Base-by-base conservation (phyloP, 2,329 filamentous ascomycete species). In the Simplicillium aogashimaense region DNA sequence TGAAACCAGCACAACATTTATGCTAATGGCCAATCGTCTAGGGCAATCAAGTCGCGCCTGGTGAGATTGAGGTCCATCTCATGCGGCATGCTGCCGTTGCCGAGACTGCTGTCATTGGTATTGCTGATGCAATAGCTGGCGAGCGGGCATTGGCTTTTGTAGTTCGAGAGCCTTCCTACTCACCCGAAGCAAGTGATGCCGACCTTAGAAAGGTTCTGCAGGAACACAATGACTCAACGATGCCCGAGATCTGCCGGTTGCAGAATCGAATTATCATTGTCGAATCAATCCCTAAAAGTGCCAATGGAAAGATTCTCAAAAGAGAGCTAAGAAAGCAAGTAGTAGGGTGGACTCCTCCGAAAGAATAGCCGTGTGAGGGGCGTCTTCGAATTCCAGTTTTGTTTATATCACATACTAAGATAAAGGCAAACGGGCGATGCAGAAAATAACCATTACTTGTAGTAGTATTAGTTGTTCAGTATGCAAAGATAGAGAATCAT, bases 41-140 rank as follows among this genome's bases (percentile, higher is more conserved):
- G 39, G 39, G 39, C 29, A 41, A 37, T 15, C 40, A 42, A 42
- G 40, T 42, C 13, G 30, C 35, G 28, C 40, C 40, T 16, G 40
- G 17, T 20, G 35, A 42, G 15, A 16, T 42, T 15, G 40, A 42
- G 14, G n/a, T 14, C 2, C 25, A 16, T 15, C 17, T 42, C 9
- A 20, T 38, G n/a, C 11, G 25, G 14, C 40, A 38, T 29, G 15
- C 11, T 17, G 35, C 35, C 16, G 40, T 42, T n/a, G 35, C 35
- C 10, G 40, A 42, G 3, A 29, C 20, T 4, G 35, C 35, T 17
- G 40, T 42, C 8, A 35, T 42, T 30, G 40, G 40, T 12, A 31
- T 42, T 33, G 25, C 39, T 16, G 39, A 41, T 28, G 39, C 30
- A 18, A 28, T 41, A 20, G 39, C 39, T 16, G 39, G 39, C 29